Evolutionary conservation across 129 eudicot genomes (phyloP).

Genomic region (Escallonia rubra): DNA sequence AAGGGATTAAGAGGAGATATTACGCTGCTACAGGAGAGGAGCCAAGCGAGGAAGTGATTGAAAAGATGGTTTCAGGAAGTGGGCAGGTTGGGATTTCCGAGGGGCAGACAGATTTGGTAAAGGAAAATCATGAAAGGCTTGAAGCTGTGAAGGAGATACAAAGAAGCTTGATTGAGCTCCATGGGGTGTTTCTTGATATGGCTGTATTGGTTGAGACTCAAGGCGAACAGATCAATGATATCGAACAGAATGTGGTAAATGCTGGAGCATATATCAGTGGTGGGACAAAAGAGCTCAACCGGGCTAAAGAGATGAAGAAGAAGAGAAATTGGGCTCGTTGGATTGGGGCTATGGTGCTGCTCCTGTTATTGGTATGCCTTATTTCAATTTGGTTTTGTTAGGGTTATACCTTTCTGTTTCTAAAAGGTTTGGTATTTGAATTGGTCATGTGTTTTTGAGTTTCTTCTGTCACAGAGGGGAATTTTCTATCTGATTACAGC

Average conservation of each 20-base stretch:
- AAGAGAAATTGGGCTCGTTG: constrained; percentile 33
- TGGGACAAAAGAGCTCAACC: constrained; percentile 31
- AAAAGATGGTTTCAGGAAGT: constrained; percentile 26
- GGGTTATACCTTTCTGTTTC: not conserved
- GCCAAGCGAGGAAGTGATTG: constrained; percentile 37
- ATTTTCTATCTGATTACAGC: not conserved
- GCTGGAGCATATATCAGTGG: constrained; percentile 28
- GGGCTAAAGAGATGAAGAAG: constrained; percentile 33
- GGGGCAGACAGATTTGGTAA: constrained; percentile 16
- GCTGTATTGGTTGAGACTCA: constrained; percentile 45
- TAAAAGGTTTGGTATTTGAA: not conserved
- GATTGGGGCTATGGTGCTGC: constrained; percentile 30
- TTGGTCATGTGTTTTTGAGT: not conserved
- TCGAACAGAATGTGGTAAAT: constrained; percentile 40
- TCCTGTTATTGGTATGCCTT: constrained; percentile 26
- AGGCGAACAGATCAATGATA: constrained; percentile 40
- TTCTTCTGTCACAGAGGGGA: not conserved
- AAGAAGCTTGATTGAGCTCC: constrained; percentile 42
- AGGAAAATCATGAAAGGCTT: constrained; percentile 39
- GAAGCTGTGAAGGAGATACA: constrained; percentile 48
- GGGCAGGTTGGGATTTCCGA: constrained; percentile 17
- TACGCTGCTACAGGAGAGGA: constrained; percentile 30
- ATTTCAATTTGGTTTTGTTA: constrained; percentile 21
- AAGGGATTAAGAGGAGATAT: constrained; percentile 32
- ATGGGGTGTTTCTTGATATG: constrained; percentile 48